Percentiles rank a stretch among this genome's conserved stretches.
Evolutionary conservation across 345 rosid genomes (phyloP).

Genomic region (Acer campestre): DNA sequence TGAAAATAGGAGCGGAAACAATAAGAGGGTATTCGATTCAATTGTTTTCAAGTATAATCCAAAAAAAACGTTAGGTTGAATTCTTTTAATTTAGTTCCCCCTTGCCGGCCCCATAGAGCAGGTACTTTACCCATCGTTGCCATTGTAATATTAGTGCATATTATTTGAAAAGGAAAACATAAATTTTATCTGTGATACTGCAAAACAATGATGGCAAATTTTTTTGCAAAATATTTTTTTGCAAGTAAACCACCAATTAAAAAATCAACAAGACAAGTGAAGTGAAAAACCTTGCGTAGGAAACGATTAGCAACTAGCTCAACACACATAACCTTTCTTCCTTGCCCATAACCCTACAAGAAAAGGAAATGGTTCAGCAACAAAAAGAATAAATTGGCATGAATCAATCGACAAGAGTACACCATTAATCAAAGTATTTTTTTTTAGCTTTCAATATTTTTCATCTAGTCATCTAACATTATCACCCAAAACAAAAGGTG

Average conservation of each 20-base stretch:
- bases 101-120: neutral
- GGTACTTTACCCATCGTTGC: neutral
- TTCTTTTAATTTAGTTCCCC: neutral
- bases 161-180: neutral
- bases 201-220: neutral
- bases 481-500: neutral
- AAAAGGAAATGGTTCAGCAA: slow-evolving; percentile 11
- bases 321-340: slow-evolving; percentile 71
- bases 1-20: neutral
- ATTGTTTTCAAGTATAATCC: neutral
- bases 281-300: slow-evolving; percentile 74
- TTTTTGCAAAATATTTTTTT: slow-evolving; percentile 10
- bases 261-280: neutral
- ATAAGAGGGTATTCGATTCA: no score
- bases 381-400: neutral
- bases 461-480: neutral
- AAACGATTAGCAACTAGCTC: slow-evolving; percentile 92
- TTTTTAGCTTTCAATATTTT: neutral
- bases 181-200: neutral
- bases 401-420: neutral
- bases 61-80: neutral
- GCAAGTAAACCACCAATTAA: neutral
- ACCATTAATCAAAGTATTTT: neutral
- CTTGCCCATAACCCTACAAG: slow-evolving; percentile 50
- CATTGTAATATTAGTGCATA: neutral